phyloP scores from a whole-genome alignment of 192 early-diverging fungal genomes.

The Coemansia sp. region DNA sequence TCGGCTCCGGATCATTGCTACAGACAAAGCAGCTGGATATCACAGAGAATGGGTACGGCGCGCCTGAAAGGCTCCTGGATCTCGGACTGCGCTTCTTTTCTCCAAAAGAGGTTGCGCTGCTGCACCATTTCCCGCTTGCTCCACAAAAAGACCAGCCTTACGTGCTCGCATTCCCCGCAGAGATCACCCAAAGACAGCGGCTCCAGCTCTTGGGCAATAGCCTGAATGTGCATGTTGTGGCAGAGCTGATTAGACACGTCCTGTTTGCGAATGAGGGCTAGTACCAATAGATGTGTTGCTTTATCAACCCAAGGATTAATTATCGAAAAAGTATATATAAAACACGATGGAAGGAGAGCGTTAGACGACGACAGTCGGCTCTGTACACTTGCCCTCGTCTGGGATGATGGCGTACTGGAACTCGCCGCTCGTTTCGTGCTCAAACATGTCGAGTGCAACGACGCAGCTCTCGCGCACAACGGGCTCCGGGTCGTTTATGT shows the following conservation, averaged over 20 bases:
- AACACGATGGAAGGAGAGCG: background rate
- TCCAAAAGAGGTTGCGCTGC: slow-evolving; percentile 72
- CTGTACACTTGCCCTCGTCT: slow-evolving; percentile 14
- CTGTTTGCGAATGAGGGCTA: slow-evolving; percentile 14
- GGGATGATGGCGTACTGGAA: slow-evolving; percentile 82
- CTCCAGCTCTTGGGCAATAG: slow-evolving; percentile 50
- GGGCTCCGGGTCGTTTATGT: slow-evolving; percentile 68
- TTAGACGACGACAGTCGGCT: slow-evolving; percentile 1
- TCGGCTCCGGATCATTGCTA: slow-evolving; percentile 74
- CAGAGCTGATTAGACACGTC: slow-evolving; percentile 29
- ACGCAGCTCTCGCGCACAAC: slow-evolving; percentile 90
- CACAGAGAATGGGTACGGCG: slow-evolving; percentile 60
- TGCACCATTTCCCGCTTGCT: slow-evolving; percentile 75
- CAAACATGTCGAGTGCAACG: slow-evolving; percentile 95
- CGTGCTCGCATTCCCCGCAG: slow-evolving; percentile 24
- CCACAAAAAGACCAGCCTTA: slow-evolving; percentile 1
- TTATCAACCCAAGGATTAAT: background rate
- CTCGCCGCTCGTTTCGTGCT: slow-evolving; percentile 80
- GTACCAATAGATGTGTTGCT: background rate
- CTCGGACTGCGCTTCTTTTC: slow-evolving; percentile 81
- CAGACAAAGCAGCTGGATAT: slow-evolving; percentile 73
- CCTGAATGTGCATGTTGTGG: slow-evolving; percentile 45
- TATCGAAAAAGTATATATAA: background rate
- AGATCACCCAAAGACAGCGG: slow-evolving; percentile 28
- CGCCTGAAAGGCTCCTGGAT: slow-evolving; percentile 63